phyloP scores from a whole-genome alignment of 2,329 filamentous ascomycete species.

The Apiospora sp. region DNA sequence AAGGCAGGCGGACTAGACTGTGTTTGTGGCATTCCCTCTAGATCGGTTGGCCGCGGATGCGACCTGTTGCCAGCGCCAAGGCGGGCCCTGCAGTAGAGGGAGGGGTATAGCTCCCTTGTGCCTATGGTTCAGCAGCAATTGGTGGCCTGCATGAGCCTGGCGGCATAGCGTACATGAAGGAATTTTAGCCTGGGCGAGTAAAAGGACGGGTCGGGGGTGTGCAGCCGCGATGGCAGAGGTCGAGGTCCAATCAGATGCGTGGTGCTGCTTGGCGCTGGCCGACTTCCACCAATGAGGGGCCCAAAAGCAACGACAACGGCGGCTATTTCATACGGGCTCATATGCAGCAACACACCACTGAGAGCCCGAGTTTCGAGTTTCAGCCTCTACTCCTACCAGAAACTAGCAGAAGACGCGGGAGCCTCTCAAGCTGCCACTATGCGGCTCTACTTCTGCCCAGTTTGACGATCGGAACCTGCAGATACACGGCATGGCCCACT shows the following conservation, averaged over 20 bases:
- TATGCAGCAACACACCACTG: constrained; percentile 6
- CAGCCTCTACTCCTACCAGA: constrained; percentile 7
- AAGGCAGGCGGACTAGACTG: not conserved
- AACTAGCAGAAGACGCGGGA: not conserved
- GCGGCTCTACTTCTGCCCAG: not conserved
- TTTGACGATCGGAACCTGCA: constrained; percentile 8
- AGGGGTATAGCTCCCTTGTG: not conserved
- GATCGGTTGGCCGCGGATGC: constrained; percentile 13
- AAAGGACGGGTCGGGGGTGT: constrained; percentile 19
- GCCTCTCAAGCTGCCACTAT: not conserved
- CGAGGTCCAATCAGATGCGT: constrained; percentile 17
- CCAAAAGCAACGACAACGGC: constrained; percentile 20
- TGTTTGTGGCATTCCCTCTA: not conserved
- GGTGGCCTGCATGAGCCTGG: not conserved
- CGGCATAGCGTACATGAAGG: constrained; percentile 3
- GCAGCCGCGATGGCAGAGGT: not conserved
- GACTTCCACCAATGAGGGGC: constrained; percentile 20
- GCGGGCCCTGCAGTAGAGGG: not conserved
- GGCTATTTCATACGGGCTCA: constrained; percentile 22
- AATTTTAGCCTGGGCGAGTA: not conserved
- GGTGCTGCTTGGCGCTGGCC: constrained; percentile 9
- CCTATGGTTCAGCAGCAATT: not conserved
- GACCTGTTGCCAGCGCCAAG: constrained; percentile 8
- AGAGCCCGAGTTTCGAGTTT: constrained; percentile 22
- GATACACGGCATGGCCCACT: constrained; percentile 17